These are phyloP conservation scores for Suhomyces yuchorum DNA, from an alignment of 1,139 yeast genomes.

Conservation along the genomic window DNA sequence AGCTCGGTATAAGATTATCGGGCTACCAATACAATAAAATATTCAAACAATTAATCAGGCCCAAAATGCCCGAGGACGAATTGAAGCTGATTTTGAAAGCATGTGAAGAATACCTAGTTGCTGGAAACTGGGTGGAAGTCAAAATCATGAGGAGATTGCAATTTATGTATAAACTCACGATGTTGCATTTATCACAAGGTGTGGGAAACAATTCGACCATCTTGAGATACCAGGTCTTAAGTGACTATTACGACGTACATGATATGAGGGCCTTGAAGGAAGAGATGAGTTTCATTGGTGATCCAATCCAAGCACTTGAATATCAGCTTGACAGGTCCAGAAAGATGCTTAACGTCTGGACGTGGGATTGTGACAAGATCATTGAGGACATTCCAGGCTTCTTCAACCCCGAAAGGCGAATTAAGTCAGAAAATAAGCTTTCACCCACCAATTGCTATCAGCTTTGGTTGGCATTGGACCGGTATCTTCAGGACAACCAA, in stretches of 20 bases:
- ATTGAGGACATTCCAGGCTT: conserved; percentile 25
- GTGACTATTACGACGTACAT: conserved; percentile 32
- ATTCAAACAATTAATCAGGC: conserved; percentile 18
- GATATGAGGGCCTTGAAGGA: conserved; percentile 10
- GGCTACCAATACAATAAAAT: conserved; percentile 26
- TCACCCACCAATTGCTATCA: conserved; percentile 19
- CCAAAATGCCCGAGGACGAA: conserved; percentile 13
- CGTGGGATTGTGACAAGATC: conserved; percentile 14
- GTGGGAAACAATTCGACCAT: conserved; percentile 19
- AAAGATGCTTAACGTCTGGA: conserved; percentile 7
- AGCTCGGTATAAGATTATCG: conserved; percentile 17
- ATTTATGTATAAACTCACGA: conserved; percentile 29
- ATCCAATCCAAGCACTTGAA: conserved; percentile 14
- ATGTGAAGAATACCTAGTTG: conserved; percentile 34
- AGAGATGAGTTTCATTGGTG: conserved; percentile 15
- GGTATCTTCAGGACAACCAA: conserved; percentile 21
- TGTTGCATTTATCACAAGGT: conserved; percentile 20
- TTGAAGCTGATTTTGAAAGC: conserved; percentile 24
- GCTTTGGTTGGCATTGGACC: conserved; percentile 23
- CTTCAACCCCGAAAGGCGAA: conserved; percentile 29
- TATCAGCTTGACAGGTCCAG: conserved; percentile 11
- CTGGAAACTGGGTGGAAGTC: conserved; percentile 36
- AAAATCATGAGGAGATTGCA: conserved; percentile 25
- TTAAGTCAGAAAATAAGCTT: conserved; percentile 25
- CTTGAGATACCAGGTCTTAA: conserved; percentile 26